phyloP scores from a whole-genome alignment of 148 eudicot genomes.

The Limonium bicolor region DNA sequence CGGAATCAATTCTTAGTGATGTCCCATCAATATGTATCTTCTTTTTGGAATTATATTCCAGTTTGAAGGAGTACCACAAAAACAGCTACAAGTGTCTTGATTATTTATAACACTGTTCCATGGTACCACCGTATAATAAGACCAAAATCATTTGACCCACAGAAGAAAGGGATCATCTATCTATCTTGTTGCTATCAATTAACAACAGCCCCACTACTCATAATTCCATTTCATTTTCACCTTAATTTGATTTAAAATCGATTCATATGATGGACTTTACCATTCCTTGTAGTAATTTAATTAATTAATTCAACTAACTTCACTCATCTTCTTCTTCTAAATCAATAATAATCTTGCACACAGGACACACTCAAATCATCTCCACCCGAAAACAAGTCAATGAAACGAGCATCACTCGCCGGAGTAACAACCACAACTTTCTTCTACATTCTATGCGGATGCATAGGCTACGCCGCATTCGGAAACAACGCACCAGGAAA shows the following conservation, averaged over 20 bases:
- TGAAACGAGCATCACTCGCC: slow-evolving; percentile 34
- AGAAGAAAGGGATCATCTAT: background rate
- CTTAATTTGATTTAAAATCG: too few relatives aligned
- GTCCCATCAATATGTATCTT: background rate
- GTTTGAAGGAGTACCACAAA: too few relatives aligned
- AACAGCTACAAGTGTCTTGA: too few relatives aligned
- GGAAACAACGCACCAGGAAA: slow-evolving; percentile 62
- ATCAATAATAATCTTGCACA: background rate
- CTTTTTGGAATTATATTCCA: too few relatives aligned
- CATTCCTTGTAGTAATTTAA: background rate
- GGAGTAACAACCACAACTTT: slow-evolving; percentile 32
- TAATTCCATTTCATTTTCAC: too few relatives aligned
- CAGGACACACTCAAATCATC: slow-evolving; percentile 49
- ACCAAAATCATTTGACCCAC: too few relatives aligned
- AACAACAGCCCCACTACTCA: background rate
- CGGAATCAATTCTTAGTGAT: background rate
- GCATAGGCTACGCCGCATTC: slow-evolving; percentile 72
- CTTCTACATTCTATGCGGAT: slow-evolving; percentile 54
- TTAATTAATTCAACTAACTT: background rate
- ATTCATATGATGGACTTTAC: too few relatives aligned
- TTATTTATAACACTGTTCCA: too few relatives aligned
- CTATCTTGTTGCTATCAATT: background rate
- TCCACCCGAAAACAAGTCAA: slow-evolving; percentile 39
- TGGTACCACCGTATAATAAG: too few relatives aligned
- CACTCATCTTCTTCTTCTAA: background rate